Evolutionary conservation across 1,284 basidiomycete species (phyloP).

Genomic region (Taiwanofungus camphoratus): DNA sequence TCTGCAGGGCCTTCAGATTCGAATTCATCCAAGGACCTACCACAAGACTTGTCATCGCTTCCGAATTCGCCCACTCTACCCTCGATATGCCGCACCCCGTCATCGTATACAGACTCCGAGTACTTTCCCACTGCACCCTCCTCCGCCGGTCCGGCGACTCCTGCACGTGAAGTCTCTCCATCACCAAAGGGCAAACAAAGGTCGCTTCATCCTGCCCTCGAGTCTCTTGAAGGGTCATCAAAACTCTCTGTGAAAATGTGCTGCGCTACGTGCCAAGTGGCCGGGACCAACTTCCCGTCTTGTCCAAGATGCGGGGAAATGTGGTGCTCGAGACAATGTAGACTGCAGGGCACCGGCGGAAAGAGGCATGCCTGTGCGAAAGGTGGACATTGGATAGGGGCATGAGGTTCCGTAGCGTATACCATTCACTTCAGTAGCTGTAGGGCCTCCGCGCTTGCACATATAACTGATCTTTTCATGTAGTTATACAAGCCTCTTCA

Average conservation of each 20-base stretch:
- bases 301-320: constrained; percentile 58
- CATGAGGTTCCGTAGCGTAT: too few species aligned
- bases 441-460: too few species aligned
- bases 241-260: constrained; percentile 38
- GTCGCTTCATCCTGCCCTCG: constrained; percentile 46
- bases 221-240: constrained; percentile 48
- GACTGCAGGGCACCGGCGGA: constrained; percentile 40
- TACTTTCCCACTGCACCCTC: constrained; percentile 27
- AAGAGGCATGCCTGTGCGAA: constrained; percentile 38
- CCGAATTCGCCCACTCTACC: constrained; percentile 20
- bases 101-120: constrained; percentile 24
- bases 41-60: neutral
- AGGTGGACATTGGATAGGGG: neutral
- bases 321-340: constrained; percentile 68
- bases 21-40: constrained; percentile 3
- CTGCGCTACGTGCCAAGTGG: constrained; percentile 54
- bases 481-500: too few species aligned
- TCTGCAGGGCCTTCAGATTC: neutral
- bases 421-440: too few species aligned
- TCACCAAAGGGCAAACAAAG: constrained; percentile 13
- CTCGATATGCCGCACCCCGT: constrained; percentile 29
- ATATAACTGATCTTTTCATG: too few species aligned
- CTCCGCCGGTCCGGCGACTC: constrained; percentile 21
- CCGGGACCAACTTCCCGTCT: constrained; percentile 57
- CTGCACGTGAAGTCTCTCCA: constrained; percentile 12